phyloP scores from a whole-genome alignment of 805 yeast genomes.

The Candida michaelii region DNA sequence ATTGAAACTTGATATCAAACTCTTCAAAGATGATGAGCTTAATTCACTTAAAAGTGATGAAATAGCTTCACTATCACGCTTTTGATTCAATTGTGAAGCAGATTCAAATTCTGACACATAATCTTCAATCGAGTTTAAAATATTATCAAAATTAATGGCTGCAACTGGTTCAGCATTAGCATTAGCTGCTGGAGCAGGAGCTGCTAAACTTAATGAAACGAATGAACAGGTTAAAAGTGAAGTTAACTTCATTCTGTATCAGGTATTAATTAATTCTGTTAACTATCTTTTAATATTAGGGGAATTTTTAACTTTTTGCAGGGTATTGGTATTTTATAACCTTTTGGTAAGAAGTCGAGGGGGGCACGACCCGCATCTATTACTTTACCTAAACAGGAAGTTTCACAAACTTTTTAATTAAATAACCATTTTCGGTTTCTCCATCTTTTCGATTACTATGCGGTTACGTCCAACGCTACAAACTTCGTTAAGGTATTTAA shows the following conservation, averaged over 20 bases:
- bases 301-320: not conserved
- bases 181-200: conserved; percentile 13
- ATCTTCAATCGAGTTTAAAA: conserved; percentile 12
- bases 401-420: conserved; percentile 9
- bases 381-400: conserved; percentile 10
- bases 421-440: conserved; percentile 7
- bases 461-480: too few species aligned
- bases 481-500: too few species aligned
- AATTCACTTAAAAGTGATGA: conserved; percentile 8
- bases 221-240: conserved; percentile 14
- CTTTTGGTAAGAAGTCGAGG: not conserved
- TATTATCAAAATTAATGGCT: conserved; percentile 10
- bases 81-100: not conserved
- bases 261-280: not conserved
- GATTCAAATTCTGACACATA: conserved; percentile 9
- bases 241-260: conserved; percentile 10
- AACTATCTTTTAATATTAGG: conserved; percentile 1
- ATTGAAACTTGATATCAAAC: conserved; percentile 12
- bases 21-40: conserved; percentile 9
- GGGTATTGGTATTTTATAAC: conserved; percentile 4
- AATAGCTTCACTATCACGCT: conserved; percentile 11
- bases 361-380: conserved; percentile 3
- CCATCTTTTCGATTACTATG: not conserved
- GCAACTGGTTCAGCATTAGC: not conserved
- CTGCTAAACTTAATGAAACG: conserved; percentile 16